Percentiles rank a stretch among this genome's conserved stretches.
phyloP scores from a whole-genome alignment of 306 rosid species.

The Dryas octopetala region DNA sequence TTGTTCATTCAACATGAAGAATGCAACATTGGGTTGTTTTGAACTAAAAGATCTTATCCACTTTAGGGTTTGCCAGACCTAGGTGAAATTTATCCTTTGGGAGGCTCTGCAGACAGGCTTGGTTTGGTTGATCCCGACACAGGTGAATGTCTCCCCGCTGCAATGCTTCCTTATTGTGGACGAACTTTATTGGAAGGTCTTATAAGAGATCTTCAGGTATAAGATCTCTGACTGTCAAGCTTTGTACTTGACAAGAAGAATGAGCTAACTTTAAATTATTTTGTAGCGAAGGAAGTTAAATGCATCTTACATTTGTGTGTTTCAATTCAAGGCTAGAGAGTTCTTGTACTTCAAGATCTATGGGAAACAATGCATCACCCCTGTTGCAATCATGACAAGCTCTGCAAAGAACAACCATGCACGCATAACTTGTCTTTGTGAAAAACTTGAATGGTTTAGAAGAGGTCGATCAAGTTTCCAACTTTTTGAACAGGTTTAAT shows the following conservation, averaged over 20 bases:
- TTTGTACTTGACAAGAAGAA: conserved; percentile 20
- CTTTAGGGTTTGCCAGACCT: conserved; percentile 94
- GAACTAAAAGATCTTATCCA: conserved; percentile 45
- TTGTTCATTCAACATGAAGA: conserved; percentile 9
- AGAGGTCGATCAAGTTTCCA: conserved; percentile 93
- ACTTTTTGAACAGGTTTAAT: conserved; percentile 90
- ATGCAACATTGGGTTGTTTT: conserved; percentile 25
- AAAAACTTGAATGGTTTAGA: conserved; percentile 87
- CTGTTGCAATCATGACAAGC: conserved; percentile 98
- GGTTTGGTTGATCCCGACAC: conserved; percentile 80
- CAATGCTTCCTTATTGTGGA: conserved; percentile 95
- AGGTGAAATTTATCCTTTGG: conserved; percentile 98
- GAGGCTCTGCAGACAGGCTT: conserved; percentile 97
- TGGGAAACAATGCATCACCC: conserved; percentile 84
- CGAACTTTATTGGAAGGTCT: conserved; percentile 95
- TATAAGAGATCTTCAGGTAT: conserved; percentile 98
- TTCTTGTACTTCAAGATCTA: conserved; percentile 87
- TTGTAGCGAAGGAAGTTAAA: neutral
- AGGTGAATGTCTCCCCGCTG: conserved; percentile 97
- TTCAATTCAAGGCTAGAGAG: conserved; percentile 84
- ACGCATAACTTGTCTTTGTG: conserved; percentile 67
- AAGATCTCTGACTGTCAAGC: conserved; percentile 33
- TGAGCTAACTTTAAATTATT: conserved; percentile 24
- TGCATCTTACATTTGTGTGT: conserved; percentile 23
- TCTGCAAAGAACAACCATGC: conserved; percentile 89